Evolutionary conservation across 176 grass and related monocot species (phyloP).

Genomic region (Lolium rigidum): DNA sequence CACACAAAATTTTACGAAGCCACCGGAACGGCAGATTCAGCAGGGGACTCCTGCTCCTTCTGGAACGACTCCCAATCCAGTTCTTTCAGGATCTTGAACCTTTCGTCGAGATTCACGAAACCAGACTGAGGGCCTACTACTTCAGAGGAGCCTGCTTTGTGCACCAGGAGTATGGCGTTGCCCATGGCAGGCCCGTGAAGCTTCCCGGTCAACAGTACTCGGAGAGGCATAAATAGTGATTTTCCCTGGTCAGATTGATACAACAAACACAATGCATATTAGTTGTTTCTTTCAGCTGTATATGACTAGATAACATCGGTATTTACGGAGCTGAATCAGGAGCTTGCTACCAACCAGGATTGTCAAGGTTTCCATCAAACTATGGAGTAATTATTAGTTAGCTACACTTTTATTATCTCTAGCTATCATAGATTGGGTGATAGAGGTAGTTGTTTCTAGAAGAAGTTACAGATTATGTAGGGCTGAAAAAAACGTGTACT

Average conservation of each 20-base stretch:
- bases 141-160: conserved; percentile 74
- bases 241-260: conserved; percentile 66
- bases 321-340: not conserved
- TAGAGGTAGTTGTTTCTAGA: not conserved
- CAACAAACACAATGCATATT: not conserved
- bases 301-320: not conserved
- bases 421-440: conserved; percentile 1
- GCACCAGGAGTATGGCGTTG: conserved; percentile 66
- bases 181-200: conserved; percentile 91
- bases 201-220: conserved; percentile 83
- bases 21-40: conserved; percentile 44
- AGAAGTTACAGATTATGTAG: conserved; percentile 8
- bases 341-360: conserved; percentile 3
- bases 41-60: conserved; percentile 50
- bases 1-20: conserved; percentile 36
- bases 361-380: conserved; percentile 22
- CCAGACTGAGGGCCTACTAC: conserved; percentile 56
- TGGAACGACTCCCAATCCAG: conserved; percentile 70
- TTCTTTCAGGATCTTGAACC: conserved; percentile 80
- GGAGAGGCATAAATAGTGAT: conserved; percentile 82
- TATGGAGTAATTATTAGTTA: conserved; percentile 11
- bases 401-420: conserved; percentile 14
- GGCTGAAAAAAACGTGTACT: not conserved
- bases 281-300: conserved; percentile 21
- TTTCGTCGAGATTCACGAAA: conserved; percentile 72